phyloP scores from a whole-genome alignment of 2,329 filamentous ascomycete genomes.

The Gremmenia infestans region DNA sequence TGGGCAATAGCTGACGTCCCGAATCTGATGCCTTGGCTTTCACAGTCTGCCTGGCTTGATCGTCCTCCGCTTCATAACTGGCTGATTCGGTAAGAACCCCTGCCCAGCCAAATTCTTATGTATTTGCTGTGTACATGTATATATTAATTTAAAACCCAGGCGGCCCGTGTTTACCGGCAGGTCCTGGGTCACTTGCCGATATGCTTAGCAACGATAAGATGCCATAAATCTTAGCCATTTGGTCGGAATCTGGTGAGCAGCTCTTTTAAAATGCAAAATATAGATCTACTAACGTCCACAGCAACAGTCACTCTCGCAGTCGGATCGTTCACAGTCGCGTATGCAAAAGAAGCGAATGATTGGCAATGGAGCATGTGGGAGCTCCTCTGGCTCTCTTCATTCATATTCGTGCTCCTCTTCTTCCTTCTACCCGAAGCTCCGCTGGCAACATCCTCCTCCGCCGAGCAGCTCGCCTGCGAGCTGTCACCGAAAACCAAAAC shows the following conservation, averaged over 20 bases:
- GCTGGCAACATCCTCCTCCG: conserved; percentile 52
- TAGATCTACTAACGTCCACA: background rate
- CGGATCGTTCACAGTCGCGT: conserved; percentile 23
- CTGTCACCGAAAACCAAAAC: conserved; percentile 45
- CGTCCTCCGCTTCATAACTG: conserved; percentile 56
- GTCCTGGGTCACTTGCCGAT: conserved; percentile 44
- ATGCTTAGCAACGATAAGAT: conserved; percentile 25
- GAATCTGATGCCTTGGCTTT: conserved; percentile 51
- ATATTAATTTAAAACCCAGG: conserved; percentile 22
- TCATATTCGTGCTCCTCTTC: conserved; percentile 40
- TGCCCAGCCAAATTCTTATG: too few species aligned
- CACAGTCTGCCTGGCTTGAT: conserved; percentile 54
- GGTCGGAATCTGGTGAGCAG: background rate
- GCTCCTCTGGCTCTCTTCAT: too few species aligned
- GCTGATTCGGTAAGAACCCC: conserved; percentile 43
- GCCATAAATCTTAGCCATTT: background rate
- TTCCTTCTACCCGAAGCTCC: conserved; percentile 57
- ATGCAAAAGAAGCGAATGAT: too few species aligned
- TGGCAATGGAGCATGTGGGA: too few species aligned
- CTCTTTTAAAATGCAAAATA: too few species aligned
- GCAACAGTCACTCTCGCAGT: background rate
- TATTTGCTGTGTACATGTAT: too few species aligned
- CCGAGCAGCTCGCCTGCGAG: conserved; percentile 53
- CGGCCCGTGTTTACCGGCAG: conserved; percentile 56
- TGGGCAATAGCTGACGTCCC: conserved; percentile 1